These are phyloP conservation scores for Metschnikowia koreensis DNA, from an alignment of 805 yeast genomes.

Conservation along the genomic window DNA sequence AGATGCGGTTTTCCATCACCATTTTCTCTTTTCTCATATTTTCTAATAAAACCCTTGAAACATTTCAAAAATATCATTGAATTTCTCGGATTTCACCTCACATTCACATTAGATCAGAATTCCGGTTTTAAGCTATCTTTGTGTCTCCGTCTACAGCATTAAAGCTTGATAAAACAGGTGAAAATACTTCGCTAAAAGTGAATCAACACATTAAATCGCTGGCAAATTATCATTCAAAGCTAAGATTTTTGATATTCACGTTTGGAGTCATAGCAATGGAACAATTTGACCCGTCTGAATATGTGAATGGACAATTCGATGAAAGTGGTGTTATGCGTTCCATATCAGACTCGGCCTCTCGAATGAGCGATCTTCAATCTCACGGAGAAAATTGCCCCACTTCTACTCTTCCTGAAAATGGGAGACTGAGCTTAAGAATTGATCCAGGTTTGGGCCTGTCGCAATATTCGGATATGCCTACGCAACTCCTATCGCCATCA, in stretches of 20 bases:
- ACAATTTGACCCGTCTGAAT: not conserved
- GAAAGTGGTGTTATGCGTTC: not conserved
- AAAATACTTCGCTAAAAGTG: conserved; percentile 35
- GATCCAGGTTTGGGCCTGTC: not conserved
- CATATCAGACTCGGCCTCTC: not conserved
- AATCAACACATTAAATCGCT: conserved; percentile 32
- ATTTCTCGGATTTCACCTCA: too few species aligned
- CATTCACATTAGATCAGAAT: too few species aligned
- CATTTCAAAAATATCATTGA: too few species aligned
- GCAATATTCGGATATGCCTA: not conserved
- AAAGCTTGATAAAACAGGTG: too few species aligned
- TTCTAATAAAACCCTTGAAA: too few species aligned
- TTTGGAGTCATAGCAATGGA: not conserved
- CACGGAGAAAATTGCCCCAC: not conserved
- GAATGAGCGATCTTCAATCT: not conserved
- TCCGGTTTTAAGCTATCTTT: too few species aligned
- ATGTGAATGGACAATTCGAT: not conserved
- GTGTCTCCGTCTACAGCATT: too few species aligned
- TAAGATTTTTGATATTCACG: too few species aligned
- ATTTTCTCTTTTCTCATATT: too few species aligned
- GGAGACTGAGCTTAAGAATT: not conserved
- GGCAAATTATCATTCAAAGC: too few species aligned
- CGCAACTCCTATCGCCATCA: not conserved
- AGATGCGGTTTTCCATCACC: too few species aligned
- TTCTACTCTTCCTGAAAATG: not conserved